Base-by-base conservation (phyloP, 2,329 filamentous ascomycete species). In the Cladosporium phlei region DNA sequence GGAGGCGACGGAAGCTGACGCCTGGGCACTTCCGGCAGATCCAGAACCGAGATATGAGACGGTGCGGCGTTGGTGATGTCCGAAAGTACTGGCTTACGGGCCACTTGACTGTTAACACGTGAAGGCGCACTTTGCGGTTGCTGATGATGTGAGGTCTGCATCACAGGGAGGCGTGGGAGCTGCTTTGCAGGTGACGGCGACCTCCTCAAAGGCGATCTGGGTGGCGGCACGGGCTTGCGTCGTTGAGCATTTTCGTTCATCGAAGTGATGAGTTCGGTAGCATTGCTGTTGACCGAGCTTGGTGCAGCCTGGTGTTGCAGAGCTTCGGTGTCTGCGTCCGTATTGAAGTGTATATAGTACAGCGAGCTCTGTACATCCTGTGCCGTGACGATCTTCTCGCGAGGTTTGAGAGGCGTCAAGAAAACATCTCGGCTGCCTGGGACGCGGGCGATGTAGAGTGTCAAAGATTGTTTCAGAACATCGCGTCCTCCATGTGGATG, bases 341-440 rank as follows among this genome's bases (percentile, higher is more conserved):
- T 48, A 49, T 88, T 78, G 29, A 94, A 78, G 67, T 97, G 91
- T 44, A 96, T 73, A 63, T 93, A 97, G 69, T 97, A 98, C 4
- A 98, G 76, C 11, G 85, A 95, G 58, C 82, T 88, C 47, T 85
- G 80, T 38, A 98, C 83, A 62, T 96, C 91, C 63, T 90, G 84
- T 34, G 80, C 83, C 0, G 88, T 94, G 53, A 98, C 88, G 50
- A 88, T 91, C 65, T 93, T 95, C 32, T 85, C 77, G 42, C 86
- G 83, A 2, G 93, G 93, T 63, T 95, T 95, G 52, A 93, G 78
- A 1, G 93, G 87, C 1, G 91, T 94, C 35, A 98, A 80, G 57
- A 96, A 94, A 48, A 96, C 78, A 75, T 96, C 91, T 82, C 83
- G 81, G 53, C 86, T 95, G 17, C 91, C 91, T 1, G 93, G 93